phyloP scores from a whole-genome alignment of 1,139 yeast species.

The Geotrichum citri-aurantii region DNA sequence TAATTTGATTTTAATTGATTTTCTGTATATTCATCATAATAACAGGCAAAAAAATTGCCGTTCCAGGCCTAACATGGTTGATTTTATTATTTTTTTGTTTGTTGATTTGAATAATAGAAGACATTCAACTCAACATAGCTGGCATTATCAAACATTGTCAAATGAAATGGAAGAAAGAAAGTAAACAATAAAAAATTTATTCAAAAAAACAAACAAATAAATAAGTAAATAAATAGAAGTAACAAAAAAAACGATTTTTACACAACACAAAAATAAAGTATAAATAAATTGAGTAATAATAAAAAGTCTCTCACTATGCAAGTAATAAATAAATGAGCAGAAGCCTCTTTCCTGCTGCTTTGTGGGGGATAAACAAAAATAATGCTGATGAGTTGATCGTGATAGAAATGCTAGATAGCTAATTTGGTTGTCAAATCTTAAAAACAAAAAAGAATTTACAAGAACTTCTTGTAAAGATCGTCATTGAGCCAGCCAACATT shows the following conservation, averaged over 20 bases:
- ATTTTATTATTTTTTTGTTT: no score
- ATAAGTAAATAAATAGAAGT: background rate
- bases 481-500: slow-evolving; percentile 94
- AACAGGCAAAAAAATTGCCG: no score
- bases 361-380: background rate
- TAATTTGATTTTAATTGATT: no score
- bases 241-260: background rate
- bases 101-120: no score
- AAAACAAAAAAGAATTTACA: slow-evolving; percentile 28
- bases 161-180: no score
- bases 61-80: no score
- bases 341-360: background rate
- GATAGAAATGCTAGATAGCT: background rate
- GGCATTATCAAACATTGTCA: no score
- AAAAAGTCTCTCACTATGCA: background rate
- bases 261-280: background rate
- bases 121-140: no score
- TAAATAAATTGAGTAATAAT: background rate
- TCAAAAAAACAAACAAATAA: no score
- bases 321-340: background rate
- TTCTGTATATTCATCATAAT: no score
- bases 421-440: background rate
- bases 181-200: no score
- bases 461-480: slow-evolving; percentile 54
- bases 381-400: background rate